Base-by-base conservation (phyloP, 805 yeast species). In the Nakazawaea populi region DNA sequence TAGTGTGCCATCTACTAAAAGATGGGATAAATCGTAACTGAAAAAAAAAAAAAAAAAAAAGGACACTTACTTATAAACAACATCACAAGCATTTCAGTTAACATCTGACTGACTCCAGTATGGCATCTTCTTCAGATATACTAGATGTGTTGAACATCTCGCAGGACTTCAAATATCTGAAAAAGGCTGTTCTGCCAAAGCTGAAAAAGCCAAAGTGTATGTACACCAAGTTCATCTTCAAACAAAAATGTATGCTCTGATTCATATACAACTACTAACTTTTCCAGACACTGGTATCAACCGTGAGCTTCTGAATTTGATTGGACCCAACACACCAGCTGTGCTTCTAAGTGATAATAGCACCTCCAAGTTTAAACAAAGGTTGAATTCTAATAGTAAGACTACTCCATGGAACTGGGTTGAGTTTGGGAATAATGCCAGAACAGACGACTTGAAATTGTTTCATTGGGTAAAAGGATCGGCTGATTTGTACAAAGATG, bases 261-360 rank as follows among this genome's bases (percentile, higher is more conserved):
- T n/a, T 12, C 34, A 1, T 10, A 29, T 28, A 27, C 7, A 7
- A 9, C 18, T 30, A 36, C 18, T 37, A 18, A 36, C 28, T 10
- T 29, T 34, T 35, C 30, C 58, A 44, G 65, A 74, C 43, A 72
- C 82, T 1, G 96, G 96, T 29, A 86, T 92, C 80, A 91, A 88
- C 55, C 77, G 98, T 58, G 99, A 94, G 64, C 72, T 94, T 49
- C 91, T 86, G 66, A 87, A 86, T 56, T 74, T 95, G 48, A 72
- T 94, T 40, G 99, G 99, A 5, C 91, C 94, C 39, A 89, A 89
- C 65, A 82, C 96, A 1, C 97, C 99, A 1, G 91, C 98, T 0
- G 79, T 77, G 6, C 18, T 51, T 6, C 37, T 51, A 18, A 77
- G 76, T n/a, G 77, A 77, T n/a, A 73, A 74, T 47, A 66, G 69